Conservation (phyloP, 768 basidiomycete genomes). For the Tephrocybe rancida region DNA sequence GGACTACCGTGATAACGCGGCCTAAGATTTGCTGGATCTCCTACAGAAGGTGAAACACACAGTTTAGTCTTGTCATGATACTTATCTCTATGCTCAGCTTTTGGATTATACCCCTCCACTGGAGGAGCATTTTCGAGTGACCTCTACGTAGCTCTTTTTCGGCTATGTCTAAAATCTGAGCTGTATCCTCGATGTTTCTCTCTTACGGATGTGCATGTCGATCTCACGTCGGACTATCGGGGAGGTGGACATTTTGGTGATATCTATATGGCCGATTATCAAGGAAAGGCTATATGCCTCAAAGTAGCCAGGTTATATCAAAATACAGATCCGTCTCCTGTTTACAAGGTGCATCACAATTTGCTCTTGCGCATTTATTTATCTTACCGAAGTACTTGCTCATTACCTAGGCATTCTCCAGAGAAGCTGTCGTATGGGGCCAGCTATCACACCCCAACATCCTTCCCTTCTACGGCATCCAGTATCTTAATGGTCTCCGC, state of each 20-base stretch:
- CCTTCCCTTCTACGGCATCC: slow-evolving; percentile 41
- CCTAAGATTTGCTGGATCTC: slow-evolving; percentile 24
- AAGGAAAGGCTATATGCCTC: slow-evolving; percentile 22
- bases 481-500: slow-evolving; percentile 24
- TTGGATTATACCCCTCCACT: slow-evolving; percentile 21
- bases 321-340: slow-evolving; percentile 16
- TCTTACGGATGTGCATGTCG: slow-evolving; percentile 12
- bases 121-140: slow-evolving; percentile 11
- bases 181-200: slow-evolving; percentile 29
- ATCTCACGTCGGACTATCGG: slow-evolving; percentile 2
- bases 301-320: slow-evolving; percentile 28
- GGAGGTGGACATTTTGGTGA: slow-evolving; percentile 29
- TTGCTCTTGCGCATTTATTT: neutral
- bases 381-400: no score
- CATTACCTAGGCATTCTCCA: slow-evolving; percentile 19
- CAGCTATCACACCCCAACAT: slow-evolving; percentile 24
- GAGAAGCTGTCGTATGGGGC: slow-evolving; percentile 21
- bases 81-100: slow-evolving; percentile 11
- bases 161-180: slow-evolving; percentile 25
- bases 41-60: slow-evolving; percentile 23
- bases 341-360: slow-evolving; percentile 24
- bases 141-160: slow-evolving; percentile 21
- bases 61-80: neutral
- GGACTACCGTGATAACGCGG: slow-evolving; percentile 14
- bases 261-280: slow-evolving; percentile 24